Base-by-base conservation (phyloP, 129 eudicot species). In the Silybum marianum region DNA sequence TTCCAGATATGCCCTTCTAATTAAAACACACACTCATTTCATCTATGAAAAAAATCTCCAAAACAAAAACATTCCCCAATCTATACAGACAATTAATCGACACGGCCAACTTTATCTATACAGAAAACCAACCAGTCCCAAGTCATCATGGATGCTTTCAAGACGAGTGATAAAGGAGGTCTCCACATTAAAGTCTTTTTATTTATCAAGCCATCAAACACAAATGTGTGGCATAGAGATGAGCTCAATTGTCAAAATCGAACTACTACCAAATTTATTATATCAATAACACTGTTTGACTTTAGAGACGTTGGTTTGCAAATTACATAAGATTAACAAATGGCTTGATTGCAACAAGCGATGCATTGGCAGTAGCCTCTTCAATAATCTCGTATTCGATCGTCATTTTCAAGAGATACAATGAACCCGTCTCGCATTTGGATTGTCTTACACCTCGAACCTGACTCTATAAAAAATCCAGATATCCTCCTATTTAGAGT, bases 311-410 rank as follows among this genome's bases (percentile, higher is more conserved):
- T 79, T 79, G 54, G 26, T 71, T 71, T 0, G 76, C 83, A 39
- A 69, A 34, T 24, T 70, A 32, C 76, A 79, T 48, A 13, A 30
- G 48, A 18, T 21, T 23, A 32, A 79, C 42, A 23, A 69, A 51
- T 0, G 71, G 71, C 18, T 82, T 51, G 7, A 71, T 75, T 58
- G 65, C 51, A 60, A 24, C 77, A 4, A 75, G 26, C 9, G 81
- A 66, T 13, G 62, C 48, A 14, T 82, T 68, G 14, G 23, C 44
- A 48, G 13, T 62, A 42, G 68, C 80, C 23, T 82, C 81, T 69
- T 82, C 81, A 1, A 24, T 54, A 9, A 82, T 26, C 71, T 82
- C 85, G 28, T 82, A 82, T 65, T 34, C 69, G 10, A 69, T 69
- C 7, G 77, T 82, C 51, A 54, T 40, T 82, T 38, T 75, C 60